Percentiles rank a stretch among this genome's conserved stretches.
phyloP scores from a whole-genome alignment of 2,329 filamentous ascomycete species.

The Diaporthe batatas region DNA sequence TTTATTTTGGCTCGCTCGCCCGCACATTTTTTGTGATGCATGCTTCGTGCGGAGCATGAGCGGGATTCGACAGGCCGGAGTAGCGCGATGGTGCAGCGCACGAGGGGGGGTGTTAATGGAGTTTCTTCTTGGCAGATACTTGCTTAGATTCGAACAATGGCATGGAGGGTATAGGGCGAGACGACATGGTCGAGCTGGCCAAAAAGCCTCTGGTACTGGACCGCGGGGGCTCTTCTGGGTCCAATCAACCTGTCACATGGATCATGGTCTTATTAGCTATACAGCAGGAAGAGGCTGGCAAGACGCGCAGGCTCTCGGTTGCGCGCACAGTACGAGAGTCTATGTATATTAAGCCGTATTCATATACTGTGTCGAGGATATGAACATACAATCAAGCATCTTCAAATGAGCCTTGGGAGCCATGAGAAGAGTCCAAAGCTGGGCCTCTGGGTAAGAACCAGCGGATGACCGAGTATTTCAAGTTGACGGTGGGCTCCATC shows the following conservation, averaged over 20 bases:
- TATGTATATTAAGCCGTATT: conserved; percentile 39
- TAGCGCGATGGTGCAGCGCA: background rate
- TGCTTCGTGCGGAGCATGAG: conserved; percentile 27
- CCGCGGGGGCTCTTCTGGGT: background rate
- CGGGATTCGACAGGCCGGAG: conserved; percentile 3
- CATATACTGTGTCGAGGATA: conserved; percentile 38
- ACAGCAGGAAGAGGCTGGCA: background rate
- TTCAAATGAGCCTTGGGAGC: background rate
- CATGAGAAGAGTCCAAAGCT: background rate
- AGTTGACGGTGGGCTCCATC: background rate
- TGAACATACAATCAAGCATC: conserved; percentile 37
- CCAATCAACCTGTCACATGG: background rate
- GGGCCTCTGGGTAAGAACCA: background rate
- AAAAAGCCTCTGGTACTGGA: background rate
- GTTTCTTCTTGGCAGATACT: conserved; percentile 28
- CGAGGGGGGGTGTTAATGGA: conserved; percentile 34
- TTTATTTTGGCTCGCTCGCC: conserved; percentile 1
- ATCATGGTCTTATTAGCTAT: background rate
- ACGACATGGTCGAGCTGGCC: background rate
- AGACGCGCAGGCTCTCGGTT: conserved; percentile 14
- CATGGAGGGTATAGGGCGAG: conserved; percentile 9
- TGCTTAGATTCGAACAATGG: conserved; percentile 22
- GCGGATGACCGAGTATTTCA: too few relatives aligned
- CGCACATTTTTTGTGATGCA: conserved; percentile 18
- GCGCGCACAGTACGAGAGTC: conserved; percentile 7